phyloP scores from a whole-genome alignment of 2,329 filamentous ascomycete genomes.

The Epichloe sibirici region DNA sequence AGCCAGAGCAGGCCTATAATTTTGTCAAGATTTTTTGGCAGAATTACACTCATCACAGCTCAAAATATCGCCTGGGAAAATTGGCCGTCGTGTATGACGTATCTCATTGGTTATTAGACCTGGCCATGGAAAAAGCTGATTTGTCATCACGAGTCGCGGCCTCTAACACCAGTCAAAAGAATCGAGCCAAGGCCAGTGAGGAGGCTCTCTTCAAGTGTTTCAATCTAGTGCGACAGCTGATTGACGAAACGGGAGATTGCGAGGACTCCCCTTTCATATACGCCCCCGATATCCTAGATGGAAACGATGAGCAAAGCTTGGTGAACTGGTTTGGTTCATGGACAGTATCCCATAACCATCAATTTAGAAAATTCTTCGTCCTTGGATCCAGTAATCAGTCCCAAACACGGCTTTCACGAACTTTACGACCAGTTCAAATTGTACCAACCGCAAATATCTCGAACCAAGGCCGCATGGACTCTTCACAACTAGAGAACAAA shows the following conservation, averaged over 20 bases:
- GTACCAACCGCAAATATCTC: neutral
- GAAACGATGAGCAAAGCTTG: slow-evolving; percentile 49
- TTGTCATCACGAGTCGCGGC: neutral
- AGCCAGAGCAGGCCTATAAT: slow-evolving; percentile 21
- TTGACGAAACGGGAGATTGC: slow-evolving; percentile 7
- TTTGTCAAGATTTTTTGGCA: slow-evolving; percentile 26
- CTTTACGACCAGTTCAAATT: slow-evolving; percentile 7
- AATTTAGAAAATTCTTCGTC: slow-evolving; percentile 42
- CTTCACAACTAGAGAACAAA: neutral
- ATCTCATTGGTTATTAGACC: slow-evolving; percentile 17
- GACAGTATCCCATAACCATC: slow-evolving; percentile 36
- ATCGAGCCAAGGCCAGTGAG: slow-evolving; percentile 8
- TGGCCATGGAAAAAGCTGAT: slow-evolving; percentile 13
- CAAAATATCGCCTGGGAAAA: slow-evolving; percentile 9
- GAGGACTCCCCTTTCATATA: slow-evolving; percentile 26
- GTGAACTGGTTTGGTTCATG: slow-evolving; percentile 53
- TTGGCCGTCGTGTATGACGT: slow-evolving; percentile 20
- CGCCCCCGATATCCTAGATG: slow-evolving; percentile 35
- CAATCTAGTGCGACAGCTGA: slow-evolving; percentile 10
- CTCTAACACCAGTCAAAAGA: neutral
- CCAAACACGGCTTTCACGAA: slow-evolving; percentile 13
- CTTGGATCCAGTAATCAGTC: slow-evolving; percentile 31
- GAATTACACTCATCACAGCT: slow-evolving; percentile 8
- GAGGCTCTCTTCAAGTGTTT: slow-evolving; percentile 14
- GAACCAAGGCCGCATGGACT: neutral